phyloP scores from a whole-genome alignment of 2,329 filamentous ascomycete genomes.

The Pseudogymnoascus sp. region DNA sequence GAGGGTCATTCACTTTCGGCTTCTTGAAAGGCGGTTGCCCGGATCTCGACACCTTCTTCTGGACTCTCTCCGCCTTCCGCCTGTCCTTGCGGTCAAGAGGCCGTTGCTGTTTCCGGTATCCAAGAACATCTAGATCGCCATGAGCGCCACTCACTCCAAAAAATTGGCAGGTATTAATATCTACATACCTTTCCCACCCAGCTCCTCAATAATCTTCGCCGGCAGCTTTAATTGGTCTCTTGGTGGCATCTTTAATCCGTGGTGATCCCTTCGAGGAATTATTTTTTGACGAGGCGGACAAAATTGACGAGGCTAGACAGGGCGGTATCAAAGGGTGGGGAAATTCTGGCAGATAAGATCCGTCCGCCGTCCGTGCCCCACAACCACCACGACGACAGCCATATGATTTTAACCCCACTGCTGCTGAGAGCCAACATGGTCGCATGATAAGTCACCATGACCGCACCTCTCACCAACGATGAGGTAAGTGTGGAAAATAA shows the following conservation, averaged over 20 bases:
- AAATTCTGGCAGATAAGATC: slow-evolving; percentile 3
- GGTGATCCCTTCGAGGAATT: background rate
- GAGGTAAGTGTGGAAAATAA: slow-evolving; percentile 38
- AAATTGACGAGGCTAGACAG: slow-evolving; percentile 9
- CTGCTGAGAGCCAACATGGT: slow-evolving; percentile 8
- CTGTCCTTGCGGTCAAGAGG: slow-evolving; percentile 24
- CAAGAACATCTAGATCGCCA: slow-evolving; percentile 16
- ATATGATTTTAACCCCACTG: slow-evolving; percentile 6
- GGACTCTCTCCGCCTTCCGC: slow-evolving; percentile 25
- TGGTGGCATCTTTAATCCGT: slow-evolving; percentile 12
- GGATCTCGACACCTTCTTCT: slow-evolving; percentile 24
- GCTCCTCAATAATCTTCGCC: slow-evolving; percentile 36
- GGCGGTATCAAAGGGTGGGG: background rate
- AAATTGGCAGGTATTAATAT: background rate
- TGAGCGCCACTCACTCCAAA: slow-evolving; percentile 11
- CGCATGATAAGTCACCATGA: slow-evolving; percentile 29
- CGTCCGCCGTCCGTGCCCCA: background rate
- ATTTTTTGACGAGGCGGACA: slow-evolving; percentile 5
- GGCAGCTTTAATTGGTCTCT: slow-evolving; percentile 37
- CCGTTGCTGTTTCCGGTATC: slow-evolving; percentile 15
- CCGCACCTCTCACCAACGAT: slow-evolving; percentile 50
- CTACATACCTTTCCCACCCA: slow-evolving; percentile 31
- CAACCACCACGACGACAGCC: background rate
- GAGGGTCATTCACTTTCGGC: background rate
- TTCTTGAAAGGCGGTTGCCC: slow-evolving; percentile 5